Base-by-base conservation (phyloP, 1,139 yeast species). In the Suhomyces yuchorum region DNA sequence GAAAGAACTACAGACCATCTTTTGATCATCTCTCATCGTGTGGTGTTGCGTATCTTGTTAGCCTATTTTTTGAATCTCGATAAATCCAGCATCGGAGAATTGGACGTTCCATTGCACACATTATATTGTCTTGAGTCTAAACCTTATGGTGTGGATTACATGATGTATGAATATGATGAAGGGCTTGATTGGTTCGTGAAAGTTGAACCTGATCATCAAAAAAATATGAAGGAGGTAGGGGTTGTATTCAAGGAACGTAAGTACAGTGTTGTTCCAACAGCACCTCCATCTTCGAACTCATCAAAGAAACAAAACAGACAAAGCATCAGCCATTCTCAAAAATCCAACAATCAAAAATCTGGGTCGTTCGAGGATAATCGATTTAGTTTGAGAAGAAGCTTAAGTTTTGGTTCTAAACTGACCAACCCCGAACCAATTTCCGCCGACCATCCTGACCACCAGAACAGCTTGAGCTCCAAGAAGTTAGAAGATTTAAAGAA, bases 71-170 rank as follows among this genome's bases (percentile, higher is more conserved):
- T 92, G 77, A 92, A 92, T 61, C 74, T 92, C 51, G 91, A 86
- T 56, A 81, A 91, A 52, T 88, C 88, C 30, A 78, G 89, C 4
- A 88, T 92, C 51, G 93, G 96, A 2, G 96, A 89, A 59, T 75
- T 92, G 54, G 98, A 92, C 66, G 95, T 92, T 7, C 98, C 98
- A 3, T 73, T 92, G 51, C 97, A 92, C 62, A 87, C 96, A 4
- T 83, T 92, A 24, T 92, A 91, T 61, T 83, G 93, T 54, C 77
- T 92, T 51, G 98, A 92, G 61, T 91, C 93, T 49, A 89, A 88
- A 61, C 97, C 98, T 0, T 92, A 90, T 65, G 99, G 98, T 4
- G 96, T 95, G 2, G 93, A 89, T 52, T 92, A 96, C 87, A 80
- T 89, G 17, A 76, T 91, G 68, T 92, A 85, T 66, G 96, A 90